These are phyloP conservation scores for Helianthus tuberosus DNA, from an alignment of 129 eudicot genomes.

Conservation along the genomic window DNA sequence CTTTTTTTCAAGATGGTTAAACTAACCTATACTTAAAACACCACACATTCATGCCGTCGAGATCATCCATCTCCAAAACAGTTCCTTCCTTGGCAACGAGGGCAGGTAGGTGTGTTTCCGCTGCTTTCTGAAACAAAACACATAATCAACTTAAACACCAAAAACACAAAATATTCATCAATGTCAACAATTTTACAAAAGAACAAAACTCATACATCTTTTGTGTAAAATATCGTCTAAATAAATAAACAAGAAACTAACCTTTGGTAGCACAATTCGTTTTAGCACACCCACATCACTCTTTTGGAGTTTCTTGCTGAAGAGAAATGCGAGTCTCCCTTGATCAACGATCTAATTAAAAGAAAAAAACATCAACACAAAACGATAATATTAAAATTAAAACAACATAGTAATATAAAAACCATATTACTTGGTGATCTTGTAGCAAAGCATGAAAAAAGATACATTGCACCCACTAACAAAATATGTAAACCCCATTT, in stretches of 20 bases:
- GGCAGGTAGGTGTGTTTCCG: constrained; percentile 69
- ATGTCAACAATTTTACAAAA: constrained; percentile 10
- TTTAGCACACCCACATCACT: constrained; percentile 80
- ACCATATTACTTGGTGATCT: too few relatives aligned
- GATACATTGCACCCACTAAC: too few relatives aligned
- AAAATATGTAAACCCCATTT: too few relatives aligned
- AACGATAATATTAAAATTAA: neutral
- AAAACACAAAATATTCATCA: constrained; percentile 2
- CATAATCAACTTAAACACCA: constrained; percentile 1
- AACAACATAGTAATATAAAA: neutral
- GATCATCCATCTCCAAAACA: constrained; percentile 67
- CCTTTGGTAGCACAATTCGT: constrained; percentile 93
- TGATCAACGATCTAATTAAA: constrained; percentile 52
- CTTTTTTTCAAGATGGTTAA: constrained; percentile 8
- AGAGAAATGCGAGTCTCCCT: constrained; percentile 63
- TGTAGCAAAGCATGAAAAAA: too few relatives aligned
- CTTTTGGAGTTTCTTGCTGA: constrained; percentile 82
- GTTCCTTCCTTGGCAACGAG: constrained; percentile 73
- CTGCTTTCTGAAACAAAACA: constrained; percentile 65
- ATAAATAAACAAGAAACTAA: constrained; percentile 22
- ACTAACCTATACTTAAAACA: constrained; percentile 79
- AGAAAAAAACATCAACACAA: neutral
- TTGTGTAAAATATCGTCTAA: too few relatives aligned
- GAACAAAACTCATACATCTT: constrained; percentile 3
- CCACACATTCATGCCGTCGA: constrained; percentile 88